phyloP scores from a whole-genome alignment of 805 yeast species.

The Komagataella mondaviorum region DNA sequence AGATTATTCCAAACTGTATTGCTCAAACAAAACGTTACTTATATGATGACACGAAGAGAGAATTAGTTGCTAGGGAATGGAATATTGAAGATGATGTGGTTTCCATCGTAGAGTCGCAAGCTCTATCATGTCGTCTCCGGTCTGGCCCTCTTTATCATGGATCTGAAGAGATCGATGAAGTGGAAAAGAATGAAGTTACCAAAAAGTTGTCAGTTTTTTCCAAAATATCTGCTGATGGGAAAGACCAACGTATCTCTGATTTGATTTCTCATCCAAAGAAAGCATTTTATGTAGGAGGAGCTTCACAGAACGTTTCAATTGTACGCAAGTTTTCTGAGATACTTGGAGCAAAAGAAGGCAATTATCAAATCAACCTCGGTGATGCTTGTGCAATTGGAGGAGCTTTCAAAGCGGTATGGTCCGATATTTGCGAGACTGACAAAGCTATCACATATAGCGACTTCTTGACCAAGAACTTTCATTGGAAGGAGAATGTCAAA shows the following conservation, averaged over 20 bases:
- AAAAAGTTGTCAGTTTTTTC: slow-evolving; percentile 22
- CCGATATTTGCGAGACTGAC: slow-evolving; percentile 15
- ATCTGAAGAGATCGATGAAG: slow-evolving; percentile 6
- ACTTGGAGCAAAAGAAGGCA: slow-evolving; percentile 52
- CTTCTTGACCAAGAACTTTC: slow-evolving; percentile 31
- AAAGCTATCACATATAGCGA: slow-evolving; percentile 21
- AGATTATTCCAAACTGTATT: slow-evolving; percentile 72
- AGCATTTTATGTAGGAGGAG: slow-evolving; percentile 81
- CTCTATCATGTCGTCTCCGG: slow-evolving; percentile 70
- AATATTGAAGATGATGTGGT: slow-evolving; percentile 51
- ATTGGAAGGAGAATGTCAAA: slow-evolving; percentile 36
- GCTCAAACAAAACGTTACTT: slow-evolving; percentile 46
- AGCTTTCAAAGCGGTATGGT: slow-evolving; percentile 77
- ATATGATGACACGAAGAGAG: slow-evolving; percentile 18
- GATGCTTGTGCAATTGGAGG: slow-evolving; percentile 94
- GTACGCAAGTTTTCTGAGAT: slow-evolving; percentile 58
- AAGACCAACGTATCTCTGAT: slow-evolving; percentile 26
- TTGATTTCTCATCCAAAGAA: slow-evolving; percentile 46
- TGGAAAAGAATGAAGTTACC: slow-evolving; percentile 5
- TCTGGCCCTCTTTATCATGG: slow-evolving; percentile 46
- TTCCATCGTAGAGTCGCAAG: slow-evolving; percentile 78
- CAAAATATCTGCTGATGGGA: slow-evolving; percentile 34
- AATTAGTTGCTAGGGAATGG: slow-evolving; percentile 24
- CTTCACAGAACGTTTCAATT: slow-evolving; percentile 58
- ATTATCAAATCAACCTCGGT: slow-evolving; percentile 59